Percentiles rank a stretch among this genome's conserved stretches.
Conservation (phyloP, 306 rosid genomes). For the Vachellia pachyceras region DNA sequence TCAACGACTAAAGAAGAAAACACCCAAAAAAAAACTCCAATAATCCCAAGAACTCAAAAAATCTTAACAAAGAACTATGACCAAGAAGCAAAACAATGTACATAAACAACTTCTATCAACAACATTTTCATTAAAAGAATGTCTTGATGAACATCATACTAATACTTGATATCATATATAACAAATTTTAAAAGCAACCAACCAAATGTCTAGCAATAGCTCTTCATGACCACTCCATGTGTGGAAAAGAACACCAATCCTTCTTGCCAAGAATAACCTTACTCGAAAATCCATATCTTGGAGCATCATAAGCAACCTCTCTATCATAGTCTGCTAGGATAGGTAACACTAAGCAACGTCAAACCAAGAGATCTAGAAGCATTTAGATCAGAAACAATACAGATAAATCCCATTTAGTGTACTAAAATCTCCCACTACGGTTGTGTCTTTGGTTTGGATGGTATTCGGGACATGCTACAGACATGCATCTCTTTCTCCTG, state of each 20-base stretch:
- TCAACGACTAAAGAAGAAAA: conserved; percentile 5
- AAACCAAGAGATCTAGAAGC: conserved; percentile 32
- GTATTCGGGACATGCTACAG: neutral
- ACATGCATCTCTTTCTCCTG: neutral
- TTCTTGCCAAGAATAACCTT: conserved; percentile 73
- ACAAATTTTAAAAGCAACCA: conserved; percentile 36
- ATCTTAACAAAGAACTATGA: conserved; percentile 11
- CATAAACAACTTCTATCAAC: conserved; percentile 11
- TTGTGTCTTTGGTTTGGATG: neutral
- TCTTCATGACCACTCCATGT: conserved; percentile 97
- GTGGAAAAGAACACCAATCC: conserved; percentile 83
- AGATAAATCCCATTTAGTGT: neutral
- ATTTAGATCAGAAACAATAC: conserved; percentile 13
- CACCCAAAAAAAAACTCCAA: neutral
- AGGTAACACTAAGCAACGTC: conserved; percentile 32
- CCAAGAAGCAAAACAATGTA: conserved; percentile 4
- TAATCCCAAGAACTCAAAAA: conserved; percentile 2
- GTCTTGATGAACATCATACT: conserved; percentile 1
- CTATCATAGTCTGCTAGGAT: conserved; percentile 70
- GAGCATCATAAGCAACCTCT: conserved; percentile 69
- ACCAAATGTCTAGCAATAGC: conserved; percentile 92
- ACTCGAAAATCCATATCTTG: conserved; percentile 87
- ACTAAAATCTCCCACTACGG: neutral
- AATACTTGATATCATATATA: conserved; percentile 16
- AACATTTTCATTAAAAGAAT: neutral